Percentiles rank a stretch among this genome's conserved stretches.
Evolutionary conservation across 345 rosid species (phyloP).

Genomic region (Camelina neglecta): DNA sequence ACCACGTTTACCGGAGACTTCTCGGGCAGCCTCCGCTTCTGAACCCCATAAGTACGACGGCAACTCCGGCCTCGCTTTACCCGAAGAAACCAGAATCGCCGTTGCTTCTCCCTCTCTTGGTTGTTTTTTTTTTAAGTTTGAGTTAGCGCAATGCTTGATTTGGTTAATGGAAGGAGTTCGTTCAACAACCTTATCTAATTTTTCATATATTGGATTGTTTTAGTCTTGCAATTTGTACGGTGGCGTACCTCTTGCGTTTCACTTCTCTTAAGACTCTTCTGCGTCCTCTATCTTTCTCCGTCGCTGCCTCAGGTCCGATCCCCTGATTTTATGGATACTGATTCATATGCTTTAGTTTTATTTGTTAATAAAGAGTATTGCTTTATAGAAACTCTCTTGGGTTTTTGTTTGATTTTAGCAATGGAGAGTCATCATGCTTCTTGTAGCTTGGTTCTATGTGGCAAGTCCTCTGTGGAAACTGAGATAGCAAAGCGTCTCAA

Average conservation of each 20-base stretch:
- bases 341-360: not conserved
- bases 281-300: constrained; percentile 19
- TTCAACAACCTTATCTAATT: not conserved
- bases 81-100: too few relatives aligned
- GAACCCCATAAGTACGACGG: too few relatives aligned
- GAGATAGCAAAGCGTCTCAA: constrained; percentile 59
- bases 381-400: not conserved
- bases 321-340: not conserved
- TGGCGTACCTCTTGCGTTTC: constrained; percentile 22
- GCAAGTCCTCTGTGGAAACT: constrained; percentile 63
- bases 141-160: not conserved
- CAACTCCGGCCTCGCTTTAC: too few relatives aligned
- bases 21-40: constrained; percentile 1
- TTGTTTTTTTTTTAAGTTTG: too few relatives aligned
- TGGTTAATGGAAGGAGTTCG: not conserved
- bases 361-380: not conserved
- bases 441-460: constrained; percentile 58
- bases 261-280: not conserved
- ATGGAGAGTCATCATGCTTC: constrained; percentile 59
- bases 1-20: not conserved
- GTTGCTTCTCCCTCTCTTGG: too few relatives aligned
- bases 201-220: not conserved
- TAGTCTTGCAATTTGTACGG: not conserved
- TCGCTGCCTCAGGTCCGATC: constrained; percentile 28
- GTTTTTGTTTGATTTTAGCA: constrained; percentile 37